Evolutionary conservation across 352 stramenopile genomes (phyloP), one percentile per base, ranked within the genome.

Genomic region (Pythium sp.): DNA sequence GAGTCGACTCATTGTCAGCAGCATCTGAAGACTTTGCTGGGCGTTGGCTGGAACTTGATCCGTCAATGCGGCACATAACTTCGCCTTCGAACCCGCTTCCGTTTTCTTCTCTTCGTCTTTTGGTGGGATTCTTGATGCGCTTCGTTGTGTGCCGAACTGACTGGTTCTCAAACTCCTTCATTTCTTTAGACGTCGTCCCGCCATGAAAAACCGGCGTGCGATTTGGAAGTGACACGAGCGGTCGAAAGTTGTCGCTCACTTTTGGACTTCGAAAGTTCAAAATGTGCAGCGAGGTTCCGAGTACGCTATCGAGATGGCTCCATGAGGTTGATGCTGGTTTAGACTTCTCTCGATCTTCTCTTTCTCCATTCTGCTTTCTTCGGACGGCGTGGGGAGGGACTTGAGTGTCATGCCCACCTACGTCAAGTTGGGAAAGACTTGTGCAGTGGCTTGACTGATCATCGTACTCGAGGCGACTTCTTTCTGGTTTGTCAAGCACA

Each of bases 241-340:
- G 80, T 22, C 74, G 78, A 55, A 92, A 92, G 41, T 90, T 90
- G 51, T 94, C 86, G 68, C 84, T 92, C 30, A 94, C 82, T 67
- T 94, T 94, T 2, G 86, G 84, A 55, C 86, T 93, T 36, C 78
- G 72, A 55, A 93, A 93, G 61, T 92, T 87, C 5, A 92, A 72
- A 58, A 94, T 92, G 59, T 94, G 86, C 6, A 81, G 61, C 1
- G 84, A 91, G 2, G 77, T 77, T 0, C 86, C 84, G 24, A 94
- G 76, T 3, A 92, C 75, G 20, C 82, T 82, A 57, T 91, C 82
- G 9, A 92, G 72, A 57, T 91, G 85, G 9, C 69, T 79, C 82
- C 83, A 93, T 8, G 80, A 84, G 5, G 78, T 82, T 30, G 65
- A 81, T 12, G 78, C 77, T 32, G 78, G 75, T 8, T 84, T 82